phyloP scores from a whole-genome alignment of 192 early-diverging fungal species.

The Funneliformis mosseae region DNA sequence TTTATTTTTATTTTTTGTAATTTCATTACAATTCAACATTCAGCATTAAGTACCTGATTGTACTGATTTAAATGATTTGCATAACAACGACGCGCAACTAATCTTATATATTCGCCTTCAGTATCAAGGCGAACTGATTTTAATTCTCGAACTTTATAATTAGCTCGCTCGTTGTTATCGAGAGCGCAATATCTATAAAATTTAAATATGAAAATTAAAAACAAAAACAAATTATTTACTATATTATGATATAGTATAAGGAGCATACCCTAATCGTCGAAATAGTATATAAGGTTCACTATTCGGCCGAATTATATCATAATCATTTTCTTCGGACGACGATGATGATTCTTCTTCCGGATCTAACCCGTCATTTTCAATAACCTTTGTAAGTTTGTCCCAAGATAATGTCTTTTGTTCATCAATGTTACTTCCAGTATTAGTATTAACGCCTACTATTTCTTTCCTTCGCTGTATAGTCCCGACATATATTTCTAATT shows the following conservation, averaged over 20 bases:
- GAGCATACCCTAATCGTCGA: conserved; percentile 42
- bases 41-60: conserved; percentile 61
- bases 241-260: neutral
- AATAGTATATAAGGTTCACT: conserved; percentile 43
- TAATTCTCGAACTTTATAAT: conserved; percentile 71
- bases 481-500: conserved; percentile 72
- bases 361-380: conserved; percentile 22
- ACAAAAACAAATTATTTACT: no score
- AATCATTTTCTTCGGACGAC: conserved; percentile 9
- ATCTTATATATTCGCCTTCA: conserved; percentile 66
- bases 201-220: neutral
- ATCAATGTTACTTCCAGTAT: neutral
- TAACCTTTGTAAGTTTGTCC: conserved; percentile 28
- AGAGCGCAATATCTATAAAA: conserved; percentile 64
- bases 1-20: neutral
- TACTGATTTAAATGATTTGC: conserved; percentile 73
- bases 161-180: conserved; percentile 60
- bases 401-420: conserved; percentile 22
- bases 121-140: conserved; percentile 74
- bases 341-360: neutral
- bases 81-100: conserved; percentile 69
- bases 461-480: conserved; percentile 32
- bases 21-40: neutral
- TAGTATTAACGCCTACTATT: conserved; percentile 11
- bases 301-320: conserved; percentile 14